Conservation (phyloP, 768 basidiomycete species). For the Nidularia pulvinata region DNA sequence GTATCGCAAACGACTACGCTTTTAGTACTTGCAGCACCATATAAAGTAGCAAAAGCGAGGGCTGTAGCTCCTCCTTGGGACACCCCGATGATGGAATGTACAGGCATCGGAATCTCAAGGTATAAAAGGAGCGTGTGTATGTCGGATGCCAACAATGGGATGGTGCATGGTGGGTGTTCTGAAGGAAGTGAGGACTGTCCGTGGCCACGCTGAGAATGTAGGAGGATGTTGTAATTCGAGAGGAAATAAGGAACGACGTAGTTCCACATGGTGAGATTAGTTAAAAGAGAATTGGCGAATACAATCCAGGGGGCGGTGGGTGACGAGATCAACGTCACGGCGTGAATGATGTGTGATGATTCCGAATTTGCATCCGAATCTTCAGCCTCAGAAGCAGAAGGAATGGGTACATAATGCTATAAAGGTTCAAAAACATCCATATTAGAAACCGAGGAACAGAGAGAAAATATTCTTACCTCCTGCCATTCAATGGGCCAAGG, state of each 20-base stretch:
- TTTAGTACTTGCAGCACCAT: slow-evolving; percentile 23
- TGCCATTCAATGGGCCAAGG: slow-evolving; percentile 49
- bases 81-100: slow-evolving; percentile 48
- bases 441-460: neutral
- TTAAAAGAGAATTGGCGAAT: slow-evolving; percentile 49
- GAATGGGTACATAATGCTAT: slow-evolving; percentile 37
- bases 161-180: slow-evolving; percentile 24
- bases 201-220: slow-evolving; percentile 54
- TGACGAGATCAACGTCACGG: slow-evolving; percentile 34
- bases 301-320: slow-evolving; percentile 48
- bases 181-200: slow-evolving; percentile 37
- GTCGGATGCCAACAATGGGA: slow-evolving; percentile 43
- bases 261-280: slow-evolving; percentile 47
- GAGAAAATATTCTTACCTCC: slow-evolving; percentile 26
- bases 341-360: slow-evolving; percentile 31
- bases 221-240: slow-evolving; percentile 37
- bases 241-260: slow-evolving; percentile 39
- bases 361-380: too few species aligned
- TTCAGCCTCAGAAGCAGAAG: slow-evolving; percentile 18
- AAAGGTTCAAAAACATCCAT: neutral
- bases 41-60: slow-evolving; percentile 41
- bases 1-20: slow-evolving; percentile 52
- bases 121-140: slow-evolving; percentile 33
- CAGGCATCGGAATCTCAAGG: slow-evolving; percentile 30
- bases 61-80: slow-evolving; percentile 53